Evolutionary conservation across 768 basidiomycete species (phyloP).

Genomic region (Mycena chlorophos): DNA sequence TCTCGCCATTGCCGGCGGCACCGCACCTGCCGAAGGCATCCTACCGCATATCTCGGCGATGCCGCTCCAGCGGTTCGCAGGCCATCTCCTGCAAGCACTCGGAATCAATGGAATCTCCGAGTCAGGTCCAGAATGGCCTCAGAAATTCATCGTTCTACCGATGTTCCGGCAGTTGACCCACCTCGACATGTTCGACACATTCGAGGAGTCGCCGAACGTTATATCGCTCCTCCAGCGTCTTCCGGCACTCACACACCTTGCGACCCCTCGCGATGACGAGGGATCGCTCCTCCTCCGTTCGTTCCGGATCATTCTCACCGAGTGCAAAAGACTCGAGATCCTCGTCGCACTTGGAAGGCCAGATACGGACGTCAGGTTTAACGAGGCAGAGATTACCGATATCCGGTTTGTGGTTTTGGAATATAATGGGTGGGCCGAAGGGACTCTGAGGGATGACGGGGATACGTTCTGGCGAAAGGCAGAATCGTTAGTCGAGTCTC

Average conservation of each 20-base stretch:
- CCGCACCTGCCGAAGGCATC: neutral
- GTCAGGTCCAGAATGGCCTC: neutral
- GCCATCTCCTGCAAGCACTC: neutral
- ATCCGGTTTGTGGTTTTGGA: neutral
- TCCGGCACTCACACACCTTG: neutral
- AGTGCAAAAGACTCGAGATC: neutral
- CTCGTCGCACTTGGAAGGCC: neutral
- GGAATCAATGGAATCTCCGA: neutral
- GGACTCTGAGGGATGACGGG: neutral
- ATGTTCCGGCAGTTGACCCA: neutral
- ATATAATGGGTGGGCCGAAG: neutral
- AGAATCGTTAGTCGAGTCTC: neutral
- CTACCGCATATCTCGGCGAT: neutral
- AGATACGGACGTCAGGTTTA: neutral
- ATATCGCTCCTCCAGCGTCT: neutral
- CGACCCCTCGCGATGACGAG: neutral
- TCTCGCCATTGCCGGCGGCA: neutral
- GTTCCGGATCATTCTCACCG: neutral
- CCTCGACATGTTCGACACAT: neutral
- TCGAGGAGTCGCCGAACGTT: neutral
- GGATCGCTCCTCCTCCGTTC: neutral
- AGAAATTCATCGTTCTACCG: neutral
- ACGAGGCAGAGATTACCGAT: neutral
- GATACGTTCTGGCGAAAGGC: neutral
- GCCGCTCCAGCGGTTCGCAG: neutral